phyloP scores from a whole-genome alignment of 208 protist genomes.

The Leishmania amazonensis region DNA sequence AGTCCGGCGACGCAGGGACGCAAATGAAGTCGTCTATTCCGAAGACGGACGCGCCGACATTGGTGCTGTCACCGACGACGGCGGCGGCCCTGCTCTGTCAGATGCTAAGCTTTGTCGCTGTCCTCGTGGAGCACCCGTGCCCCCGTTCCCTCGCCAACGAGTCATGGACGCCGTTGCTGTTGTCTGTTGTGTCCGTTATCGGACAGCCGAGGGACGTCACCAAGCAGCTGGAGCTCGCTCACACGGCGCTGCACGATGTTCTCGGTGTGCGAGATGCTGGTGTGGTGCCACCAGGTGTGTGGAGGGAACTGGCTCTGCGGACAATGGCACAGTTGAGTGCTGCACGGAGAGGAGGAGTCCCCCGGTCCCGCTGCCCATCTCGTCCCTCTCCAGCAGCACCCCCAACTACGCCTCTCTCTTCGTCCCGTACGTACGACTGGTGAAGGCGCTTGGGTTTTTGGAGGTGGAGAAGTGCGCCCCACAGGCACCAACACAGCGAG shows the following conservation, averaged over 20 bases:
- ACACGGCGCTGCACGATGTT: constrained; percentile 31
- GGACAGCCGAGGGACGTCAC: constrained; percentile 20
- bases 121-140: constrained; percentile 35
- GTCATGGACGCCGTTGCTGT: constrained; percentile 32
- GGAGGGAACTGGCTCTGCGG: constrained; percentile 15
- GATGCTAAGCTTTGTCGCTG: constrained; percentile 24
- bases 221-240: constrained; percentile 21
- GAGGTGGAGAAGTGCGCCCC: constrained; percentile 23
- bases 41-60: not conserved
- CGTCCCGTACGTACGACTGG: constrained; percentile 26
- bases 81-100: constrained; percentile 7
- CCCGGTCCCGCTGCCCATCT: constrained; percentile 19
- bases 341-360: constrained; percentile 12
- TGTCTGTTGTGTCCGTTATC: constrained; percentile 16
- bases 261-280: constrained; percentile 23
- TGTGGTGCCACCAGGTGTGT: constrained; percentile 29
- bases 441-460: constrained; percentile 18
- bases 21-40: not conserved
- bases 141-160: constrained; percentile 22
- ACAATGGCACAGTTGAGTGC: constrained; percentile 10
- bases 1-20: not conserved
- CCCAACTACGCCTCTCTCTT: constrained; percentile 27
- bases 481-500: constrained; percentile 19
- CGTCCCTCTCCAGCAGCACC: constrained; percentile 5
- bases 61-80: not conserved